Evolutionary conservation across 768 basidiomycete species (phyloP).

Genomic region (Multifurca ochricompacta): DNA sequence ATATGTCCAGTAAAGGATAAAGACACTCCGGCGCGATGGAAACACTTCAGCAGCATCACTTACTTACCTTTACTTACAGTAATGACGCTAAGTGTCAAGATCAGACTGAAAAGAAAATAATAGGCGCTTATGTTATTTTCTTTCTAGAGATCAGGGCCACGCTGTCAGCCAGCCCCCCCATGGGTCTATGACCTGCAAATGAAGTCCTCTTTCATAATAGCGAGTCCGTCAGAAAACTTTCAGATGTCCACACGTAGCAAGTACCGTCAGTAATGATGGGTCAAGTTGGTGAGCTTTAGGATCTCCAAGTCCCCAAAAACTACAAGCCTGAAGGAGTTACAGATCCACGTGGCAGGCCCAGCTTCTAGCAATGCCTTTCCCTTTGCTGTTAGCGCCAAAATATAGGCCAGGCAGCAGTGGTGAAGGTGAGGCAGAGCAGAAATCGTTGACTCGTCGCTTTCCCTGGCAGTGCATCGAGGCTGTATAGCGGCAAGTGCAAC

Average conservation of each 20-base stretch:
- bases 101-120: neutral
- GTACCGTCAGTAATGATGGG: too few species aligned
- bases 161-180: neutral
- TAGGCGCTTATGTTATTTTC: slow-evolving; percentile 6
- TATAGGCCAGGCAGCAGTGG: neutral
- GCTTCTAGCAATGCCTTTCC: neutral
- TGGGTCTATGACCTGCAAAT: neutral
- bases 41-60: neutral
- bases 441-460: neutral
- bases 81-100: neutral
- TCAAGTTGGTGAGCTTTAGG: too few species aligned
- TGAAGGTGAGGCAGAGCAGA: neutral
- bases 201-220: neutral
- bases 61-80: neutral
- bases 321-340: too few species aligned
- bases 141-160: neutral
- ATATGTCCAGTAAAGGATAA: slow-evolving; percentile 3
- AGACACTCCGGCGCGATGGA: neutral
- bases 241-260: too few species aligned
- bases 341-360: neutral
- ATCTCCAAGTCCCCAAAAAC: too few species aligned
- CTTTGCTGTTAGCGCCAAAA: neutral
- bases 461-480: slow-evolving; percentile 1
- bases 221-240: too few species aligned
- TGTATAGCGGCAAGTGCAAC: neutral